A percentile compares a stretch with the other conserved stretches of the same genome.
Evolutionary conservation across 441 rosid species (phyloP).

Genomic region (Rhodomyrtus psidioides): DNA sequence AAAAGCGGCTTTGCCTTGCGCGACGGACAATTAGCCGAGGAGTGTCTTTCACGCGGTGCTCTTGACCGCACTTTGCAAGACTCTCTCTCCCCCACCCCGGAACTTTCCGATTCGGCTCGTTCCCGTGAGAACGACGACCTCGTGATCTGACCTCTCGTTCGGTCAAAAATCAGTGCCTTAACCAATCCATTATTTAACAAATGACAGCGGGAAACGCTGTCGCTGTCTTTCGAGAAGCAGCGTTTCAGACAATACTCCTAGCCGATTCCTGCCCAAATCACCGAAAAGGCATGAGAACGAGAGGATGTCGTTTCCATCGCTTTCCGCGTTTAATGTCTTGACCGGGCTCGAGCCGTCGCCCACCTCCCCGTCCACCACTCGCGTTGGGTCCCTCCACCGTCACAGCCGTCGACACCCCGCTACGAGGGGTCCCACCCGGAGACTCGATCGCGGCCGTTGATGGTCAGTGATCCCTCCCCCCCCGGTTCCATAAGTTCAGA

Average conservation of each 20-base stretch:
- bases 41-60: background rate
- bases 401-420: background rate
- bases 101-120: background rate
- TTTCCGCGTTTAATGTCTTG: background rate
- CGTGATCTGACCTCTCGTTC: background rate
- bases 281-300: background rate
- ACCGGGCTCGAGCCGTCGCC: background rate
- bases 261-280: no score
- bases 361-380: background rate
- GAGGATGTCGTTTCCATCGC: background rate
- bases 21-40: background rate
- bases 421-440: background rate
- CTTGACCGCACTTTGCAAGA: background rate
- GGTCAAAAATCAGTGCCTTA: background rate
- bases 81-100: background rate
- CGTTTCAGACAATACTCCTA: background rate
- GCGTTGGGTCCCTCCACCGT: background rate
- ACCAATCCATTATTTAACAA: no score
- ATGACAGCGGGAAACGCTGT: background rate
- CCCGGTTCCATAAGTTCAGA: background rate
- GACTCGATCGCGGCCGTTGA: conserved; percentile 9
- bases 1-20: no score
- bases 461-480: background rate
- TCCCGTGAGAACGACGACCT: background rate
- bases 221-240: background rate